A percentile compares a stretch with the other conserved stretches of the same genome.
These are phyloP conservation scores for Trichoderma brevicompactum DNA, from an alignment of 2,329 filamentous ascomycete genomes.

Conservation along the genomic window DNA sequence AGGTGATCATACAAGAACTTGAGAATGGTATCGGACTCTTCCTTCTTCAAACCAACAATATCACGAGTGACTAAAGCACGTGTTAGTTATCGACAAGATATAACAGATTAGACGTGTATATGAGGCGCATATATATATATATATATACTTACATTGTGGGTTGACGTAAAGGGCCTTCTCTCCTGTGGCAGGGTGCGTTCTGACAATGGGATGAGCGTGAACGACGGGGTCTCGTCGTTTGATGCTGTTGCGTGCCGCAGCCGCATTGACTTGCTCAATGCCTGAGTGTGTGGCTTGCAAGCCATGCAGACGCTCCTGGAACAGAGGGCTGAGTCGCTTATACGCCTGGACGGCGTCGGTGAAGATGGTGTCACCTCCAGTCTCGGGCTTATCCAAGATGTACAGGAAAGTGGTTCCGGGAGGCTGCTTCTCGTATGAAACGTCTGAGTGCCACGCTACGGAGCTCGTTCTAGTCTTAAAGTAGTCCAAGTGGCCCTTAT, in stretches of 20 bases:
- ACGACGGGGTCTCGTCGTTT: slow-evolving; percentile 76
- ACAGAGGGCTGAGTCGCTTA: slow-evolving; percentile 75
- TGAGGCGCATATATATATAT: no score
- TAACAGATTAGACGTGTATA: background rate
- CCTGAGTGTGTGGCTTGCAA: slow-evolving; percentile 81
- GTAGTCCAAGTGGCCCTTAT: slow-evolving; percentile 59
- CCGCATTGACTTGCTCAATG: slow-evolving; percentile 76
- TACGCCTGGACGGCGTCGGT: slow-evolving; percentile 81
- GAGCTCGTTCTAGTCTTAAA: slow-evolving; percentile 73
- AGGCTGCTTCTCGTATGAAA: slow-evolving; percentile 86
- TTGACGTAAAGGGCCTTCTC: slow-evolving; percentile 86
- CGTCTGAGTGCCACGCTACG: slow-evolving; percentile 87
- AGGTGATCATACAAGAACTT: slow-evolving; percentile 69
- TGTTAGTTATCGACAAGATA: slow-evolving; percentile 7
- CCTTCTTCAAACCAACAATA: slow-evolving; percentile 83
- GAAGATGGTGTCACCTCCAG: slow-evolving; percentile 85
- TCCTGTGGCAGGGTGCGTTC: slow-evolving; percentile 80
- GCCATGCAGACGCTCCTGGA: slow-evolving; percentile 79
- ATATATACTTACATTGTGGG: slow-evolving; percentile 68
- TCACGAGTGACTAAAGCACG: slow-evolving; percentile 67
- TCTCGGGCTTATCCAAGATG: slow-evolving; percentile 77
- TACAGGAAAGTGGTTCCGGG: slow-evolving; percentile 91
- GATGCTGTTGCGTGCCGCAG: slow-evolving; percentile 68
- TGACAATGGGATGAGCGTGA: slow-evolving; percentile 75
- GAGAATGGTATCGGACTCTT: slow-evolving; percentile 77